Percentiles rank a stretch among this genome's conserved stretches.
Conservation (phyloP, 2,329 filamentous ascomycete species). For the Claviceps maximensis region DNA sequence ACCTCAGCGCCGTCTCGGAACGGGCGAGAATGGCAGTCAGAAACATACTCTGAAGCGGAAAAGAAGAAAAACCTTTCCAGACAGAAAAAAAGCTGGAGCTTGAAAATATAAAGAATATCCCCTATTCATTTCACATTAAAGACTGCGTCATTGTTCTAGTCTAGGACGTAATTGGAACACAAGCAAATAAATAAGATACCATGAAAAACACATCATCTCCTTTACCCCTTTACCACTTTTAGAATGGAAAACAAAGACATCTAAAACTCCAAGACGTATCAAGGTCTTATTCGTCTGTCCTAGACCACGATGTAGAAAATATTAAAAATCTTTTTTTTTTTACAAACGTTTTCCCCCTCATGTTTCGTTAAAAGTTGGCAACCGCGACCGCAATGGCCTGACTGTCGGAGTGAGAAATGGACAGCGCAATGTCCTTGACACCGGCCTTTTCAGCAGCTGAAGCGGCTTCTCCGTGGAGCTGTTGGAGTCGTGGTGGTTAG, state of each 20-base stretch:
- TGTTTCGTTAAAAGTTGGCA: conserved; percentile 50
- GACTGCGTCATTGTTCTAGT: conserved; percentile 4
- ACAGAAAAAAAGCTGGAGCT: too few species aligned
- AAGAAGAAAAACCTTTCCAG: neutral
- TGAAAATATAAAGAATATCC: neutral
- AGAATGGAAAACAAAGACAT: neutral
- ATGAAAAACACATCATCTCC: neutral
- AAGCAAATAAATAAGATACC: neutral
- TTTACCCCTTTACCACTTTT: neutral
- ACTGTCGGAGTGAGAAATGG: conserved; percentile 88
- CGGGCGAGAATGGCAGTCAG: too few species aligned
- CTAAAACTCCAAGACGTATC: neutral
- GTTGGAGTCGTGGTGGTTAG: conserved; percentile 22
- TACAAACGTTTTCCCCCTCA: conserved; percentile 1
- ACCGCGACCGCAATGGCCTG: conserved; percentile 94
- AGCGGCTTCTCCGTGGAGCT: conserved; percentile 81
- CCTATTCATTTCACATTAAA: conserved; percentile 3
- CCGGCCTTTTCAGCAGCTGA: conserved; percentile 73
- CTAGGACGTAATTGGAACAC: neutral
- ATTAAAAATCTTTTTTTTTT: neutral
- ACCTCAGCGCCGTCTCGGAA: too few species aligned
- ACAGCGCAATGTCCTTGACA: conserved; percentile 79
- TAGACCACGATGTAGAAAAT: conserved; percentile 4
- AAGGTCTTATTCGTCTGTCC: neutral
- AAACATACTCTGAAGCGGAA: too few species aligned